These are phyloP conservation scores for Codiaeum variegatum DNA, from an alignment of 441 rosid genomes.

Conservation along the genomic window DNA sequence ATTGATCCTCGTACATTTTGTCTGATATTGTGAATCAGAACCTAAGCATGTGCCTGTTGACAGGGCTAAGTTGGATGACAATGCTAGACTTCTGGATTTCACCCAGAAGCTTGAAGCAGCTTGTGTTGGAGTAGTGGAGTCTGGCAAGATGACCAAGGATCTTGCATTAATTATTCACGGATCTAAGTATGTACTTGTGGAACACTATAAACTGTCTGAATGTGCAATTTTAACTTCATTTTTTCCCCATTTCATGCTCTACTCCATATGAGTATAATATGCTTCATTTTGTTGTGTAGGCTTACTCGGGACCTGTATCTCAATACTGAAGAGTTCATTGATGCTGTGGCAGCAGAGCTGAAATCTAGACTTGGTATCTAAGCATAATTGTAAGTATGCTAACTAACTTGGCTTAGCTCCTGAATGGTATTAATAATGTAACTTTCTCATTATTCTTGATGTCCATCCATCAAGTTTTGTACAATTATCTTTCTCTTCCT, in stretches of 20 bases:
- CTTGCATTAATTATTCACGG: conserved; percentile 85
- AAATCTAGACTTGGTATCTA: conserved; percentile 39
- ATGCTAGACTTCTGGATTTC: conserved; percentile 60
- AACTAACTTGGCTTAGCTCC: neutral
- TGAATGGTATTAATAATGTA: neutral
- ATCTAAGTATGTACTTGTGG: conserved; percentile 43
- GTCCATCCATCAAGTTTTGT: neutral
- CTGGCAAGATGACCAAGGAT: conserved; percentile 95
- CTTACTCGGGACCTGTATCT: conserved; percentile 54
- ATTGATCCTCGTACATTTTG: neutral
- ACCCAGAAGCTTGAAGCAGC: conserved; percentile 78
- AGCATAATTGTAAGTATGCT: conserved; percentile 16
- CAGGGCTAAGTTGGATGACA: conserved; percentile 84
- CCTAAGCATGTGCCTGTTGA: conserved; percentile 2
- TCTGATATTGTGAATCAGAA: neutral
- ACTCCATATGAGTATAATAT: neutral
- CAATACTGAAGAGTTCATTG: conserved; percentile 86
- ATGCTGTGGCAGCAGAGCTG: conserved; percentile 71
- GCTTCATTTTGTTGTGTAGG: conserved; percentile 32
- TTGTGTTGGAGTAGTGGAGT: conserved; percentile 68
- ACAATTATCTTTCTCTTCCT: neutral
- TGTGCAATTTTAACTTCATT: neutral
- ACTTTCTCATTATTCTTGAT: neutral
- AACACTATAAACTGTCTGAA: neutral
- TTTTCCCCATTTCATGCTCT: neutral